These are phyloP conservation scores for Coccinonectria pachysandricola DNA, from an alignment of 2,329 filamentous ascomycete genomes.

Conservation along the genomic window DNA sequence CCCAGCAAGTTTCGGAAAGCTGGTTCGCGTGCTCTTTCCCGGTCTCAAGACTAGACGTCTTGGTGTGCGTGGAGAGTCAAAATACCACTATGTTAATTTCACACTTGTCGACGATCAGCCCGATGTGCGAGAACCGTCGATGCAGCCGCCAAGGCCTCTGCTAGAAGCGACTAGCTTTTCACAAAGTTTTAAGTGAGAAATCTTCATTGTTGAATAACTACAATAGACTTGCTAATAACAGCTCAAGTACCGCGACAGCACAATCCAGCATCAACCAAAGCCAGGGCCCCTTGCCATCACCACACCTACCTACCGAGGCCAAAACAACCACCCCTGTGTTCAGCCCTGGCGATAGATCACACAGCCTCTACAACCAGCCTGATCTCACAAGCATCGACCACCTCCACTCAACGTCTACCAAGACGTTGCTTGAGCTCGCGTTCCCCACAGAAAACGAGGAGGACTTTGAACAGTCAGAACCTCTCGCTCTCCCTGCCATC, in stretches of 20 bases:
- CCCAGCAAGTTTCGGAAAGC: conserved; percentile 93
- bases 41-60: conserved; percentile 86
- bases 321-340: conserved; percentile 6
- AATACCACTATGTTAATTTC: conserved; percentile 86
- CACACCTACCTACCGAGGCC: conserved; percentile 16
- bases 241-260: conserved; percentile 23
- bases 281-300: conserved; percentile 20
- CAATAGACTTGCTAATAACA: conserved; percentile 15
- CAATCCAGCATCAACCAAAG: conserved; percentile 19
- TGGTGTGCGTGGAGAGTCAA: conserved; percentile 91
- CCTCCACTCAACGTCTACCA: conserved; percentile 45
- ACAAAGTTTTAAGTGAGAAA: conserved; percentile 40
- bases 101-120: conserved; percentile 46
- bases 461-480: conserved; percentile 47
- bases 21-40: conserved; percentile 91
- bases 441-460: conserved; percentile 51
- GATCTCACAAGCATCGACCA: conserved; percentile 46
- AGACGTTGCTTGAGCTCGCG: conserved; percentile 47
- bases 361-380: conserved; percentile 50
- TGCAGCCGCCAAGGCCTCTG: conserved; percentile 37
- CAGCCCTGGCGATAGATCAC: conserved; percentile 15
- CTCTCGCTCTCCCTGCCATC: conserved; percentile 76
- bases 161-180: conserved; percentile 36
- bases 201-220: neutral
- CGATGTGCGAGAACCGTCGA: conserved; percentile 34